Evolutionary conservation across 1,284 basidiomycete genomes (phyloP).

Genomic region (Tranzscheliella williamsii): DNA sequence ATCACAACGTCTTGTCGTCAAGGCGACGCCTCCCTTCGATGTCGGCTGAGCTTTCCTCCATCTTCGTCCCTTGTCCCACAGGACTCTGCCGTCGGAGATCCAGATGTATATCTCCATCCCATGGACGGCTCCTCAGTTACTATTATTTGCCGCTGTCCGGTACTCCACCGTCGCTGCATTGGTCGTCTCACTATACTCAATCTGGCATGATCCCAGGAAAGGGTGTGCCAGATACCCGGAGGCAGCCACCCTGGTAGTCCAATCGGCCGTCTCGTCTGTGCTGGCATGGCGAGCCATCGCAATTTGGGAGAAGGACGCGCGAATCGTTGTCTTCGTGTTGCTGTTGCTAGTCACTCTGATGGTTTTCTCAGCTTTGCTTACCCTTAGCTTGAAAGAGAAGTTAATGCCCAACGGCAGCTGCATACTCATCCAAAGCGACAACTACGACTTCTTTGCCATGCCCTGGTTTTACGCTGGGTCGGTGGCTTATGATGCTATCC

Average conservation of each 20-base stretch:
- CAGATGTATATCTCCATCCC: conserved; percentile 13
- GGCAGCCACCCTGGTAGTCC: conserved; percentile 34
- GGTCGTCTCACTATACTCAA: conserved; percentile 23
- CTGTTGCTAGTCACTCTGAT: conserved; percentile 29
- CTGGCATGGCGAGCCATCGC: conserved; percentile 51
- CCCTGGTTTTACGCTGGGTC: conserved; percentile 44
- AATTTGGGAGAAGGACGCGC: conserved; percentile 44
- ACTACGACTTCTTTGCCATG: conserved; percentile 19
- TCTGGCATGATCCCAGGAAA: conserved; percentile 12
- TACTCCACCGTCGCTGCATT: conserved; percentile 36
- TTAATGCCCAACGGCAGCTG: conserved; percentile 23
- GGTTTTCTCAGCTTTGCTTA: conserved; percentile 28
- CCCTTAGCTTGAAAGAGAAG: conserved; percentile 26
- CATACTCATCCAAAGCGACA: conserved; percentile 13
- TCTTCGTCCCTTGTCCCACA: neutral
- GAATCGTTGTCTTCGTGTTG: conserved; percentile 31
- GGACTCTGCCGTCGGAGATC: conserved; percentile 22
- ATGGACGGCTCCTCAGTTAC: conserved; percentile 25
- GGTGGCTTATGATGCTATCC: conserved; percentile 37
- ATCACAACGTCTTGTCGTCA: neutral
- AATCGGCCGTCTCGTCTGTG: conserved; percentile 31
- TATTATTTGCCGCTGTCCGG: conserved; percentile 40
- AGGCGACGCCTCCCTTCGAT: too few species aligned
- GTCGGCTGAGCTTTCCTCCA: neutral
- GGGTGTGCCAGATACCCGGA: conserved; percentile 33